Conservation (phyloP, 2,329 filamentous ascomycete species). For the Neofusicoccum cordaticola region DNA sequence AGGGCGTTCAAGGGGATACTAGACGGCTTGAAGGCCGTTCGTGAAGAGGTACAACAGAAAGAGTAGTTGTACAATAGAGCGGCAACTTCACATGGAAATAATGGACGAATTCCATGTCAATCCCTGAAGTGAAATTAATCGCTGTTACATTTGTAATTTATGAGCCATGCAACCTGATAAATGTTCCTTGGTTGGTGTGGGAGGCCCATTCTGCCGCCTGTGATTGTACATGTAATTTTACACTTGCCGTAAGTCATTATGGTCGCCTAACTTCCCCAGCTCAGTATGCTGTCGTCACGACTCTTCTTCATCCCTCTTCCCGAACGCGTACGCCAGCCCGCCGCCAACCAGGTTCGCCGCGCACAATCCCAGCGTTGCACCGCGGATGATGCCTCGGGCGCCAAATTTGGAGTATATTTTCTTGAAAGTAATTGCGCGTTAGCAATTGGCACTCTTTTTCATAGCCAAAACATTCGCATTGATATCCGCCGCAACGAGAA, state of each 20-base stretch:
- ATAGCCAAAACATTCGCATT: not conserved
- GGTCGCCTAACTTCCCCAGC: not conserved
- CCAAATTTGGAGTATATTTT: conserved; percentile 48
- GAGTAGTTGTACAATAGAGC: not conserved
- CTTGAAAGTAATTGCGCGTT: conserved; percentile 23
- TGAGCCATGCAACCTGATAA: not conserved
- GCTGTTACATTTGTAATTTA: not conserved
- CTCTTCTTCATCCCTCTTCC: conserved; percentile 37
- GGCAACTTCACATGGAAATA: not conserved
- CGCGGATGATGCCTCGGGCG: conserved; percentile 51
- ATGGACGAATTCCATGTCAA: not conserved
- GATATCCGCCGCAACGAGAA: not conserved
- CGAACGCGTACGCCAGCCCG: conserved; percentile 53
- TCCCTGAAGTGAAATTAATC: not conserved
- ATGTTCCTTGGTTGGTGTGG: not conserved
- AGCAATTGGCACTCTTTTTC: not conserved
- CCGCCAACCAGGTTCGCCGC: conserved; percentile 51
- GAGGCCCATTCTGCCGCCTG: not conserved
- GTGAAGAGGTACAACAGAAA: not conserved
- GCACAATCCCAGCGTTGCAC: conserved; percentile 51
- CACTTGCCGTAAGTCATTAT: not conserved
- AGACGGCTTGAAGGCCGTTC: conserved; percentile 2
- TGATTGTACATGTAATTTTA: not conserved
- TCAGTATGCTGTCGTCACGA: not conserved
- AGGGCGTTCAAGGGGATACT: not conserved